phyloP scores from a whole-genome alignment of 1,284 basidiomycete species.

The Cryptococcus hybrid region DNA sequence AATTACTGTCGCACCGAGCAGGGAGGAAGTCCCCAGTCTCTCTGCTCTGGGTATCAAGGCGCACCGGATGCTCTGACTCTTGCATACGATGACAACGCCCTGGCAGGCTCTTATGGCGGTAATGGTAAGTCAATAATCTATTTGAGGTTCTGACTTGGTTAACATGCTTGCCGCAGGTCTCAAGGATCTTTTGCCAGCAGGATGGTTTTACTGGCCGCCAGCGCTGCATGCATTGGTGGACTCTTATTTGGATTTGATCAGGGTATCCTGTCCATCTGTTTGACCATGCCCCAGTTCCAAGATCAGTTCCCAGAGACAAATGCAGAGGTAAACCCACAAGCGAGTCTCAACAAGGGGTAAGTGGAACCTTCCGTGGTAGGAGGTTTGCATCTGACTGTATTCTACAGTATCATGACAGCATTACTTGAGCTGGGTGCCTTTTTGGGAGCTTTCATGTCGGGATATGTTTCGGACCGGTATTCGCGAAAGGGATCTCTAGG shows the following conservation, averaged over 20 bases:
- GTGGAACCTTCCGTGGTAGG: not conserved
- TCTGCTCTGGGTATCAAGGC: not conserved
- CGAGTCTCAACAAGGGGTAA: slow-evolving; percentile 25
- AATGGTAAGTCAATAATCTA: not conserved
- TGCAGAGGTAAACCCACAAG: slow-evolving; percentile 2
- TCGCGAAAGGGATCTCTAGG: slow-evolving; percentile 28
- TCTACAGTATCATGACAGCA: slow-evolving; percentile 28
- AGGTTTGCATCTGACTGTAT: not conserved
- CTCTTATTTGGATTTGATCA: slow-evolving; percentile 19
- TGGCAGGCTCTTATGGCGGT: not conserved
- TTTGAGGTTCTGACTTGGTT: not conserved
- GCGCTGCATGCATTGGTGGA: slow-evolving; percentile 1
- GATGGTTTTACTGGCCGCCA: slow-evolving; percentile 13
- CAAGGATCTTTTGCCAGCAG: slow-evolving; percentile 16
- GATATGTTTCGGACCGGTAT: slow-evolving; percentile 31
- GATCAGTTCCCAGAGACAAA: slow-evolving; percentile 31
- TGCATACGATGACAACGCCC: not conserved
- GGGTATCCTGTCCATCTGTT: slow-evolving; percentile 35
- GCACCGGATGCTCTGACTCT: not conserved
- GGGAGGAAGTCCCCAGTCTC: not conserved
- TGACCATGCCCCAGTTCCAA: slow-evolving; percentile 37
- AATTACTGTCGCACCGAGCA: not conserved
- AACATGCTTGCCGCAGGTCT: slow-evolving; percentile 6
- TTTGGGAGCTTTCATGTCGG: slow-evolving; percentile 28
- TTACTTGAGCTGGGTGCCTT: slow-evolving; percentile 40